Percentiles rank a stretch among this genome's conserved stretches.
These are phyloP conservation scores for Fusarium sp. DNA, from an alignment of 2,329 filamentous ascomycete species.

Conservation along the genomic window DNA sequence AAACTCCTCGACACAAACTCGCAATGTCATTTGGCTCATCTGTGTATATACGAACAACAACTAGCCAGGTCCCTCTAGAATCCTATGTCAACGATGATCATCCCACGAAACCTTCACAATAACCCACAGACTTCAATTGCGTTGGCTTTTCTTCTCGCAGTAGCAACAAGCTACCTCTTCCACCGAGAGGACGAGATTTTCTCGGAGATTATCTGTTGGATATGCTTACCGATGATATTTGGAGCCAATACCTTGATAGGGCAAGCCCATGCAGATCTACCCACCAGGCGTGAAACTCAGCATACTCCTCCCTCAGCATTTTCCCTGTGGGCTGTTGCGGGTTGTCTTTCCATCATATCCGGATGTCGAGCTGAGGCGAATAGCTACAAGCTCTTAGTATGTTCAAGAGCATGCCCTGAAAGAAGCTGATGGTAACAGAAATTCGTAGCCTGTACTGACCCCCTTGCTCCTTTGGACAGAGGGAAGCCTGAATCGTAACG, in stretches of 20 bases:
- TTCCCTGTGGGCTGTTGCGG: not conserved
- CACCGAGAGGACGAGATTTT: not conserved
- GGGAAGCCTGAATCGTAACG: too few species aligned
- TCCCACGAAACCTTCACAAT: fast-evolving
- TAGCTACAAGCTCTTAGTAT: not conserved
- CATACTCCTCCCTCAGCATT: not conserved
- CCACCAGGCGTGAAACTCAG: not conserved
- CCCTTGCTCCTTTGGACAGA: not conserved
- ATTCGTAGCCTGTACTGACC: not conserved
- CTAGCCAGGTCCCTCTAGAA: too few species aligned
- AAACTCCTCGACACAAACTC: not conserved
- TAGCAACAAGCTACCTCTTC: not conserved
- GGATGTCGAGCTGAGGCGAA: not conserved
- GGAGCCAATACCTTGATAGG: not conserved
- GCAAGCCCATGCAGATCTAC: not conserved
- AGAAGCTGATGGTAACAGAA: not conserved
- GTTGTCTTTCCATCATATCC: not conserved
- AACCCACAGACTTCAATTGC: not conserved
- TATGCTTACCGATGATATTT: not conserved
- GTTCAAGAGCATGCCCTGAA: fast-evolving
- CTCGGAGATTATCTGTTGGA: not conserved
- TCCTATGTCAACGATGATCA: not conserved
- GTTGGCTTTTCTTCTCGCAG: not conserved
- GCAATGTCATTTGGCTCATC: too few species aligned
- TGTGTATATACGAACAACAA: not conserved